Evolutionary conservation across 2,329 filamentous ascomycete genomes (phyloP).

Genomic region (Arthrobotrys megalospora): DNA sequence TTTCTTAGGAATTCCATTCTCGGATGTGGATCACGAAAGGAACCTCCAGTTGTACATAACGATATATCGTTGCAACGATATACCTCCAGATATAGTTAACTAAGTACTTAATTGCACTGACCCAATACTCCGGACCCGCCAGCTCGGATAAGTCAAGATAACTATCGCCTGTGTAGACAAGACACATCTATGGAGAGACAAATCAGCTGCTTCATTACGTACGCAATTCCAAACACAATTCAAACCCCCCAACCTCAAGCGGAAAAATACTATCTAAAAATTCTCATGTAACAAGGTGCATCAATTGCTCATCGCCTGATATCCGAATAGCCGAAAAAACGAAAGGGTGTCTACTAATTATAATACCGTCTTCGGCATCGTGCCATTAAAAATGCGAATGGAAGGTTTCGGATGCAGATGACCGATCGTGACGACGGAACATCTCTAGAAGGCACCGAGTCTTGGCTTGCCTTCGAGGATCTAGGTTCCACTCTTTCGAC

Average conservation of each 20-base stretch:
- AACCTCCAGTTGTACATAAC: slow-evolving; percentile 40
- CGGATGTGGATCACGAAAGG: slow-evolving; percentile 16
- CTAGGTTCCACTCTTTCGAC: slow-evolving; percentile 15
- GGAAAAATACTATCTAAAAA: not conserved
- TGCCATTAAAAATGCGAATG: slow-evolving; percentile 22
- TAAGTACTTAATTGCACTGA: not conserved
- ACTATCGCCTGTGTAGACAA: slow-evolving; percentile 11
- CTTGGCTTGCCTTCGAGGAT: slow-evolving; percentile 30
- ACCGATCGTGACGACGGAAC: slow-evolving; percentile 43
- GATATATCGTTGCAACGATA: slow-evolving; percentile 28
- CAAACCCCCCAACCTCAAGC: slow-evolving; percentile 11
- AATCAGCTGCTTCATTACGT: slow-evolving; percentile 15
- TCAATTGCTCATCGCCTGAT: slow-evolving; percentile 34
- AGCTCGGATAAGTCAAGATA: slow-evolving; percentile 31
- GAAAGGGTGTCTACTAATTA: slow-evolving; percentile 28
- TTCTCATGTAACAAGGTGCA: not conserved
- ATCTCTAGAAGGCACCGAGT: slow-evolving; percentile 23
- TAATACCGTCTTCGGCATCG: slow-evolving; percentile 35
- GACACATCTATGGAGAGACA: slow-evolving; percentile 2
- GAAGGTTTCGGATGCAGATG: slow-evolving; percentile 45
- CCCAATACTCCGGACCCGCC: slow-evolving; percentile 31
- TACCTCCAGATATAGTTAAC: slow-evolving; percentile 10
- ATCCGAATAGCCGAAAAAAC: slow-evolving; percentile 41
- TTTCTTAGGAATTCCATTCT: slow-evolving; percentile 22
- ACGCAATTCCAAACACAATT: slow-evolving; percentile 3